Evolutionary conservation across 2,329 filamentous ascomycete genomes (phyloP).

Genomic region (Beauveria varroae): DNA sequence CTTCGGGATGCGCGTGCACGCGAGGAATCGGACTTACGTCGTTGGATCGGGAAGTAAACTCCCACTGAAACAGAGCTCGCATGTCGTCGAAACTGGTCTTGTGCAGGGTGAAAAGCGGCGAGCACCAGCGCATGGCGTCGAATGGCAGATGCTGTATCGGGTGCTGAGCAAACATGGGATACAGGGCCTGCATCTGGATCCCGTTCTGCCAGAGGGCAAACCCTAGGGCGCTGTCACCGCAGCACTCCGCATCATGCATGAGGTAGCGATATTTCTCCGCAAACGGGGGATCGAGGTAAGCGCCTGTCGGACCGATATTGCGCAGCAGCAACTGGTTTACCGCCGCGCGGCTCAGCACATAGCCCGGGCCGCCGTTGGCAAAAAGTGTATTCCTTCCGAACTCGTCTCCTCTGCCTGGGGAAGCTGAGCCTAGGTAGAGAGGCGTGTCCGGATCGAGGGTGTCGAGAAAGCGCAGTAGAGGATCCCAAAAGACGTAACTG

Average conservation of each 20-base stretch:
- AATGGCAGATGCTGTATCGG: slow-evolving; percentile 1
- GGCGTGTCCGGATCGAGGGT: slow-evolving; percentile 9
- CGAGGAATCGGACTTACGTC: not conserved
- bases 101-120: slow-evolving; percentile 13
- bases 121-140: slow-evolving; percentile 13
- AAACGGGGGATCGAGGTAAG: slow-evolving; percentile 7
- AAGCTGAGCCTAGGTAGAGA: slow-evolving; percentile 5
- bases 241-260: slow-evolving; percentile 11
- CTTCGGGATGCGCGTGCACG: no score
- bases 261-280: slow-evolving; percentile 4
- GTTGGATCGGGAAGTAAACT: slow-evolving; percentile 9
- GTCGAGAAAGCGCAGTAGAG: slow-evolving; percentile 13
- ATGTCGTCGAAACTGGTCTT: slow-evolving; percentile 9
- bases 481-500: slow-evolving; percentile 15
- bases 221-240: slow-evolving; percentile 13
- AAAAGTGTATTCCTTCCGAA: slow-evolving; percentile 2
- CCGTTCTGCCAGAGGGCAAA: slow-evolving; percentile 5
- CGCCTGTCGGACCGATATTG: not conserved
- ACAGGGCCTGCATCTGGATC: slow-evolving; percentile 11
- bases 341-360: slow-evolving; percentile 13
- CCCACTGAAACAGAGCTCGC: slow-evolving; percentile 12
- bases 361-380: slow-evolving; percentile 14
- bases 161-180: slow-evolving; percentile 13
- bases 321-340: slow-evolving; percentile 13
- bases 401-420: slow-evolving; percentile 1